These are phyloP conservation scores for Staphylotrichum tortipilum DNA, from an alignment of 495 filamentous ascomycete genomes.

Conservation along the genomic window DNA sequence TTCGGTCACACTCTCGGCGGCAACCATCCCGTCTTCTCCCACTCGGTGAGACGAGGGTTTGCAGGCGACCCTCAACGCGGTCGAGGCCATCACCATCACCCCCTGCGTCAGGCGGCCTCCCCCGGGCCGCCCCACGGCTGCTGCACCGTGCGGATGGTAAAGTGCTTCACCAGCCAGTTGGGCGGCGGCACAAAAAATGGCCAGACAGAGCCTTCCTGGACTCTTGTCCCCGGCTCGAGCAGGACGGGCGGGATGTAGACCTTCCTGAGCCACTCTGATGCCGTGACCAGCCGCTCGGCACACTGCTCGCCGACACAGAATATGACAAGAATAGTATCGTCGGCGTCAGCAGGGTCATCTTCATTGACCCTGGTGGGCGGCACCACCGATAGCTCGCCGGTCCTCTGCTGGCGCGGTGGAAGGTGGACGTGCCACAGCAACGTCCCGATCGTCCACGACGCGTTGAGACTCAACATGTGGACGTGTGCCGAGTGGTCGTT, in stretches of 20 bases:
- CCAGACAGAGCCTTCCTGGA: background rate
- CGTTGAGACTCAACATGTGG: conserved; percentile 16
- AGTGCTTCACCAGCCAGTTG: conserved; percentile 3
- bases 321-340: conserved; percentile 16
- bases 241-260: conserved; percentile 12
- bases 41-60: too few species aligned
- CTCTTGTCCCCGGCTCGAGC: background rate
- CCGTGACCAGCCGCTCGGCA: background rate
- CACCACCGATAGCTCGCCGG: conserved; percentile 8
- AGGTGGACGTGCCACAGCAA: conserved; percentile 11
- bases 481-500: conserved; percentile 1
- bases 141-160: background rate
- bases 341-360: conserved; percentile 1
- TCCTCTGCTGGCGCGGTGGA: conserved; percentile 1
- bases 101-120: background rate
- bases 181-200: conserved; percentile 14
- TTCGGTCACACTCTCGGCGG: too few species aligned
- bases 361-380: conserved; percentile 9
- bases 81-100: background rate
- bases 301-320: conserved; percentile 10
- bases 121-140: background rate
- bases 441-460: conserved; percentile 11
- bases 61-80: background rate
- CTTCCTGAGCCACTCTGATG: conserved; percentile 8
- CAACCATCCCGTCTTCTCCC: too few species aligned